A percentile compares a stretch with the other conserved stretches of the same genome.
These are phyloP conservation scores for Dothistroma septosporum DNA, from an alignment of 2,329 filamentous ascomycete genomes.

Conservation along the genomic window DNA sequence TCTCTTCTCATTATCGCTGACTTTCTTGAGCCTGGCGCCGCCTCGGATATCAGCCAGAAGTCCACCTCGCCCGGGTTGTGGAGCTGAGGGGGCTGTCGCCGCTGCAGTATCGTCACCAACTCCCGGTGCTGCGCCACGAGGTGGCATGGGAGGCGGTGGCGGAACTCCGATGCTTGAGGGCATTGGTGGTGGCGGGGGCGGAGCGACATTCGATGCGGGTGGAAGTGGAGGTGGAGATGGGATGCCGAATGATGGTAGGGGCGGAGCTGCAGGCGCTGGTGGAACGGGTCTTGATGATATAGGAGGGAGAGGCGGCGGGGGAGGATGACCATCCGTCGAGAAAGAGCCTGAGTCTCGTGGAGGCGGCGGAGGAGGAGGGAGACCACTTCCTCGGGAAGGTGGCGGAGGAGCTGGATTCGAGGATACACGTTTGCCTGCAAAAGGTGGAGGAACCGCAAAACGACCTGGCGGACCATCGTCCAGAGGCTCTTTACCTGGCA, in stretches of 20 bases:
- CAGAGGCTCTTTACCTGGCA: slow-evolving; percentile 51
- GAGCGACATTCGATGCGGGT: slow-evolving; percentile 32
- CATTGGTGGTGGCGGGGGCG: slow-evolving; percentile 40
- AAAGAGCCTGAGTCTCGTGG: slow-evolving; percentile 53
- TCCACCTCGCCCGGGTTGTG: slow-evolving; percentile 50
- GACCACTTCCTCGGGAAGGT: slow-evolving; percentile 43
- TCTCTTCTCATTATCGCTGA: slow-evolving; percentile 64
- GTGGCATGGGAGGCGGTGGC: slow-evolving; percentile 41
- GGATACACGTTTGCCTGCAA: slow-evolving; percentile 58
- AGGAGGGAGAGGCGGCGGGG: slow-evolving; percentile 35
- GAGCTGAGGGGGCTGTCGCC: slow-evolving; percentile 13
- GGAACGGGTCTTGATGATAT: slow-evolving; percentile 9
- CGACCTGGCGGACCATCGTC: slow-evolving; percentile 49
- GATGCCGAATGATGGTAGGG: slow-evolving; percentile 35
- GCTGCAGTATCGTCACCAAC: slow-evolving; percentile 40
- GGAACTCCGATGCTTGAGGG: slow-evolving; percentile 39
- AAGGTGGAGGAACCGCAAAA: slow-evolving; percentile 77
- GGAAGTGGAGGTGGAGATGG: slow-evolving; percentile 42
- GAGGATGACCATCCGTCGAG: slow-evolving; percentile 31
- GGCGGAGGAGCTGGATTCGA: slow-evolving; percentile 64
- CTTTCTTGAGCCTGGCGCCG: slow-evolving; percentile 65
- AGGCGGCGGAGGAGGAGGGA: slow-evolving; percentile 37
- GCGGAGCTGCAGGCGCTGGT: slow-evolving; percentile 41
- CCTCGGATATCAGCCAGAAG: slow-evolving; percentile 69
- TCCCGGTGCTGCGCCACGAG: slow-evolving; percentile 50